A percentile compares a stretch with the other conserved stretches of the same genome.
phyloP scores from a whole-genome alignment of 352 stramenopile species.

The Globisporangium nagaii region DNA sequence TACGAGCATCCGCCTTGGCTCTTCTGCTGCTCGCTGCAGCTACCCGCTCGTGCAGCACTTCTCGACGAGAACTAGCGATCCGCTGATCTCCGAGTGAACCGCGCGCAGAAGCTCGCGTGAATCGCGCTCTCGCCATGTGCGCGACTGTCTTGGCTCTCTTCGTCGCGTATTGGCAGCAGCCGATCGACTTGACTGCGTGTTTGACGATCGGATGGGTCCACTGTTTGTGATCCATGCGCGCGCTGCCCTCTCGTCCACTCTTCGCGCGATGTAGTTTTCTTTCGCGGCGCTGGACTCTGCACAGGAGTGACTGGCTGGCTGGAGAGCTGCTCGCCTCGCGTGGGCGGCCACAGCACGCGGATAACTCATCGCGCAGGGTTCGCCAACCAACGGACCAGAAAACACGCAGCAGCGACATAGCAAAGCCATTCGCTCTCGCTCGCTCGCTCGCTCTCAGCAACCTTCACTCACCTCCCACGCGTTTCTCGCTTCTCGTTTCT shows the following conservation, averaged over 20 bases:
- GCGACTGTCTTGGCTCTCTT: neutral
- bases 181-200: neutral
- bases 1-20: no score
- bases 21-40: no score
- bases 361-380: neutral
- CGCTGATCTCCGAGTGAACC: no score
- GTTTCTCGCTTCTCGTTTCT: no score
- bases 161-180: neutral
- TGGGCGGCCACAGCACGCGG: no score
- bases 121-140: neutral
- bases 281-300: neutral
- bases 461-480: constrained; percentile 2
- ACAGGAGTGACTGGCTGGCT: neutral
- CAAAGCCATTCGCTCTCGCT: neutral
- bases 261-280: neutral
- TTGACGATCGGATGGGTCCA: neutral
- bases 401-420: constrained; percentile 1
- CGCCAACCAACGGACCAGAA: neutral
- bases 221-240: neutral
- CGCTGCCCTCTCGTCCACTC: neutral
- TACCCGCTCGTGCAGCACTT: no score
- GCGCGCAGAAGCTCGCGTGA: no score
- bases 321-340: no score
- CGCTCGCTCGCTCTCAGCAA: no score
- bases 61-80: no score